Conservation (phyloP, 1,284 basidiomycete species). For the Uromyces viciae-fabae region DNA sequence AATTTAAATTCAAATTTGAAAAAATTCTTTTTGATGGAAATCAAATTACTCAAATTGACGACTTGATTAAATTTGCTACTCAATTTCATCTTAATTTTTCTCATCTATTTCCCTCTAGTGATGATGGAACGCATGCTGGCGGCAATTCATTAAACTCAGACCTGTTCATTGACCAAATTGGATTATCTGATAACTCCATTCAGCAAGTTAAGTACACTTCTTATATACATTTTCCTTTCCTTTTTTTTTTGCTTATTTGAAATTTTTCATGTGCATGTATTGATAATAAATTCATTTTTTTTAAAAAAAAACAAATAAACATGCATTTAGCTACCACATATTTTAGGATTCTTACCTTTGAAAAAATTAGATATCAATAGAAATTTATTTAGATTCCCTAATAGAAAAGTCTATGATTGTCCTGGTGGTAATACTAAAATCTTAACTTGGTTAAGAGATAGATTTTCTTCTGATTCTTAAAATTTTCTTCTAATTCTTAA, state of each 20-base stretch:
- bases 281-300: too few relatives aligned
- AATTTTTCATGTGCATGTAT: too few relatives aligned
- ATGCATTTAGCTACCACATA: conserved; percentile 11
- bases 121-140: neutral
- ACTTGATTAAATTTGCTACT: neutral
- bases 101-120: neutral
- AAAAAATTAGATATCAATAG: neutral
- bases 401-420: conserved; percentile 39
- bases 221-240: neutral
- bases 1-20: neutral
- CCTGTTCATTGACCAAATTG: conserved; percentile 16
- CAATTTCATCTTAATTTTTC: neutral
- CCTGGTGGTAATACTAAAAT: conserved; percentile 3
- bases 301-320: too few relatives aligned
- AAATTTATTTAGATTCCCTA: conserved; percentile 34
- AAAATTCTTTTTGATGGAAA: conserved; percentile 18
- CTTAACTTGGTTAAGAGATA: conserved; percentile 15
- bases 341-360: conserved; percentile 1
- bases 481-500: too few relatives aligned
- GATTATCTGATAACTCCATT: conserved; percentile 12
- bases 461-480: too few relatives aligned
- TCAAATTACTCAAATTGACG: conserved; percentile 18
- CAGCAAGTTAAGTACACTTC: conserved; percentile 2
- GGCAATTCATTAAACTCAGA: too few relatives aligned
- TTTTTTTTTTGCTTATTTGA: neutral